Evolutionary conservation across 495 filamentous ascomycete species (phyloP).

Genomic region (Penicillium simplicissimum): DNA sequence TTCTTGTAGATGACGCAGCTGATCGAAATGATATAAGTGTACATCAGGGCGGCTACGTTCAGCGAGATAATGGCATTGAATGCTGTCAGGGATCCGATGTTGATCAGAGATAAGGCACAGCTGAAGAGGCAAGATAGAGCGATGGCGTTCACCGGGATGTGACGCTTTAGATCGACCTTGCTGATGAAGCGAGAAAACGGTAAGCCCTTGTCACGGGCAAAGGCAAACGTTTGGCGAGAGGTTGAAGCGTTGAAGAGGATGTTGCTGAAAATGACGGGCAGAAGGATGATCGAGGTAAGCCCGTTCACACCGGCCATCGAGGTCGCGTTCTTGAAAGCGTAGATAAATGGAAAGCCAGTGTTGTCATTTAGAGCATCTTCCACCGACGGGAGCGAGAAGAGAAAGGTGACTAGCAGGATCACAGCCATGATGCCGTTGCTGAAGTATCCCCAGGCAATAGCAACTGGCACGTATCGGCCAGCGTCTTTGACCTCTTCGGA

Average conservation of each 20-base stretch:
- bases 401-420: conserved; percentile 39
- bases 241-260: conserved; percentile 36
- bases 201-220: conserved; percentile 48
- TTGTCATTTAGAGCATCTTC: conserved; percentile 28
- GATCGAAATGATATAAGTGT: conserved; percentile 44
- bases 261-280: conserved; percentile 42
- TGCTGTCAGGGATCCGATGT: conserved; percentile 43
- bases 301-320: conserved; percentile 26
- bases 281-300: conserved; percentile 34
- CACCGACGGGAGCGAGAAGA: conserved; percentile 44
- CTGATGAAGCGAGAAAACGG: conserved; percentile 34
- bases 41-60: conserved; percentile 41
- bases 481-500: conserved; percentile 50
- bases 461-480: conserved; percentile 37
- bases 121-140: conserved; percentile 28
- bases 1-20: conserved; percentile 39
- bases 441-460: conserved; percentile 40
- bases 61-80: conserved; percentile 52
- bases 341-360: conserved; percentile 36
- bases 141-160: conserved; percentile 52
- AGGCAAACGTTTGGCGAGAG: conserved; percentile 43
- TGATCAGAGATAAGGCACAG: conserved; percentile 40
- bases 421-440: conserved; percentile 41
- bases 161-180: conserved; percentile 34
- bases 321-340: conserved; percentile 27